These are phyloP conservation scores for Lycium barbarum DNA, from an alignment of 257 asterid genomes.

Conservation along the genomic window DNA sequence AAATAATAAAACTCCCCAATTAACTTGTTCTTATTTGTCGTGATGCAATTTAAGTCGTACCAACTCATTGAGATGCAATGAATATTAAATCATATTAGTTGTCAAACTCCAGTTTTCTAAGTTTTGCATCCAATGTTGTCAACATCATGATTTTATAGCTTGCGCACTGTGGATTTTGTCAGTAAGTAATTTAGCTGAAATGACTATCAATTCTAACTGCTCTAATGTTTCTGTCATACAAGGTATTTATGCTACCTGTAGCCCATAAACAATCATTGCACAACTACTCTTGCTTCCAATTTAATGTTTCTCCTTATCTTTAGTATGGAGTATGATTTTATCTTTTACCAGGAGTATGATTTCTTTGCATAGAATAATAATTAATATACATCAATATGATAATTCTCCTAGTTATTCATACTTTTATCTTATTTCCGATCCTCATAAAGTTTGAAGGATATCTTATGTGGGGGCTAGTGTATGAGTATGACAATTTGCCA, in stretches of 20 bases:
- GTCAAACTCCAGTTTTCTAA: no score
- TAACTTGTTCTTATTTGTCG: not conserved
- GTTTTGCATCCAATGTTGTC: not conserved
- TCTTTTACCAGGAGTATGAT: no score
- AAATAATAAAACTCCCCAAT: not conserved
- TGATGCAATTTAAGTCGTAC: not conserved
- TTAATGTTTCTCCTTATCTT: conserved; percentile 20
- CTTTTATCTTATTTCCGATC: no score
- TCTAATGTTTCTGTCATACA: not conserved
- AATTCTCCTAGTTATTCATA: no score
- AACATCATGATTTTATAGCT: not conserved
- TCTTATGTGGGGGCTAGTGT: no score
- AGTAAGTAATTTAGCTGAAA: not conserved
- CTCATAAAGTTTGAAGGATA: no score
- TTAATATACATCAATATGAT: not conserved
- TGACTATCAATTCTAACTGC: not conserved
- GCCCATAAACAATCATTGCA: not conserved
- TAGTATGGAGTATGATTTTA: no score
- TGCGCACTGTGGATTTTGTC: not conserved
- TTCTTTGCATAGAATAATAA: not conserved
- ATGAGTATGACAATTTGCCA: no score
- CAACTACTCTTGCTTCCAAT: conserved; percentile 3
- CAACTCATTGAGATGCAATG: not conserved
- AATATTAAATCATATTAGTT: not conserved
- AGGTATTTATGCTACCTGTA: not conserved